Evolutionary conservation across 805 yeast species (phyloP).

Genomic region (Danielozyma ontarioensis): DNA sequence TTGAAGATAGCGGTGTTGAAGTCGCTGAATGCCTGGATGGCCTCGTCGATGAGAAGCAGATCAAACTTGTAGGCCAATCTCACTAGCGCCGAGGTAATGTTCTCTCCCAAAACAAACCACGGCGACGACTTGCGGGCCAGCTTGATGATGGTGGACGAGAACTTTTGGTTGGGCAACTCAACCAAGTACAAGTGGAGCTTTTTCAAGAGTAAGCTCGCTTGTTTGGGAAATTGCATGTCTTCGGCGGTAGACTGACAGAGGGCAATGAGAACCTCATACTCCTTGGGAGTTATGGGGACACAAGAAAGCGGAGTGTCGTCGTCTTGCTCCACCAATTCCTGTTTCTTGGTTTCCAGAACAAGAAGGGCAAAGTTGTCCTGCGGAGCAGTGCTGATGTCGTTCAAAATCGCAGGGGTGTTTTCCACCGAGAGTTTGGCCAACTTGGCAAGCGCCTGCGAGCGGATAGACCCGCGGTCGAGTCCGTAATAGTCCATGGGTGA

Average conservation of each 20-base stretch:
- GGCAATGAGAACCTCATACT: conserved; percentile 54
- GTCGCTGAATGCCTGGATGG: conserved; percentile 20
- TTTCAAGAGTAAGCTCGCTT: conserved; percentile 39
- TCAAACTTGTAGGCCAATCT: conserved; percentile 24
- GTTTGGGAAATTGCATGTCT: conserved; percentile 21
- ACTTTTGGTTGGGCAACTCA: conserved; percentile 41
- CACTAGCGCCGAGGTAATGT: conserved; percentile 28
- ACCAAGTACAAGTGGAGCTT: conserved; percentile 44
- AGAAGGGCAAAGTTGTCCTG: conserved; percentile 12
- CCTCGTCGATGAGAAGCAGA: conserved; percentile 13
- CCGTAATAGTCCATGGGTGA: conserved; percentile 36
- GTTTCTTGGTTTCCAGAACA: background rate
- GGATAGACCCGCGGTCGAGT: conserved; percentile 32
- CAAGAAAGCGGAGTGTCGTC: conserved; percentile 12
- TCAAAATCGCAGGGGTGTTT: conserved; percentile 9
- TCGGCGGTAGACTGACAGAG: conserved; percentile 40
- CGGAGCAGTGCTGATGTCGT: conserved; percentile 1
- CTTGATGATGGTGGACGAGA: conserved; percentile 32
- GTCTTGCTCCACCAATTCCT: background rate
- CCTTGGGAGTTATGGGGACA: conserved; percentile 45
- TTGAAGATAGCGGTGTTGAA: conserved; percentile 24
- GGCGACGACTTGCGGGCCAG: conserved; percentile 20
- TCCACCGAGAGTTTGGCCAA: conserved; percentile 32
- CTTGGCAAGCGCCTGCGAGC: conserved; percentile 32
- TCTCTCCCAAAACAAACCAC: conserved; percentile 30